These are phyloP conservation scores for Grifola frondosa DNA, from an alignment of 1,284 basidiomycete species.

Conservation along the genomic window DNA sequence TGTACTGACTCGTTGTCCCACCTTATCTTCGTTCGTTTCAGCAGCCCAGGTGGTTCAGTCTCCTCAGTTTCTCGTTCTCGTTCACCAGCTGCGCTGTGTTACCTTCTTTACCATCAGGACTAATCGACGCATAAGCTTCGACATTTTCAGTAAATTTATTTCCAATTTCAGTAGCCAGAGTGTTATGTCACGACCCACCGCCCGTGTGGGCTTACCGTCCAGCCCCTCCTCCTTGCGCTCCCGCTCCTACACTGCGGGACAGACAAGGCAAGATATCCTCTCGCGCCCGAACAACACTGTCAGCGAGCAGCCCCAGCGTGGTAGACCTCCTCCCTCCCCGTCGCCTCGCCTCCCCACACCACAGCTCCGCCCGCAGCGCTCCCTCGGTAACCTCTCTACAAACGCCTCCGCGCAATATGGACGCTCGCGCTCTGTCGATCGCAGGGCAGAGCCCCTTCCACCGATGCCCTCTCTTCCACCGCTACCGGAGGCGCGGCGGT, in stretches of 20 bases:
- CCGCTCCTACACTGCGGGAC: conserved; percentile 14
- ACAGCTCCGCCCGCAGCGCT: conserved; percentile 29
- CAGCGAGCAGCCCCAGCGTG: conserved; percentile 19
- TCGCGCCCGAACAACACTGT: conserved; percentile 24
- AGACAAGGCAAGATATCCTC: conserved; percentile 13
- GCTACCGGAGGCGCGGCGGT: conserved; percentile 11
- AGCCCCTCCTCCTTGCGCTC: conserved; percentile 26
- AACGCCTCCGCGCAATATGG: conserved; percentile 12
- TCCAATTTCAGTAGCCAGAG: too few relatives aligned
- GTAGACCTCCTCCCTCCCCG: conserved; percentile 14
- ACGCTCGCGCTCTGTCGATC: conserved; percentile 22
- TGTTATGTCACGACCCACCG: conserved; percentile 28
- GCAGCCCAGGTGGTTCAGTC: conserved; percentile 4
- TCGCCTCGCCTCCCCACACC: conserved; percentile 12
- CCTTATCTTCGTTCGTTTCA: neutral
- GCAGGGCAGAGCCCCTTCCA: conserved; percentile 14
- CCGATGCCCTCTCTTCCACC: conserved; percentile 22
- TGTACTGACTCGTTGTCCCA: conserved; percentile 1
- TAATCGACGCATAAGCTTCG: conserved; percentile 9
- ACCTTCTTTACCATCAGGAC: conserved; percentile 17
- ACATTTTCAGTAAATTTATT: neutral
- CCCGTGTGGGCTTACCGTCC: conserved; percentile 28
- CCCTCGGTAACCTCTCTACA: conserved; percentile 21
- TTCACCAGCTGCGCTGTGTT: conserved; percentile 24
- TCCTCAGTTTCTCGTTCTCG: conserved; percentile 15